phyloP scores from a whole-genome alignment of 2,329 filamentous ascomycete genomes.

The Curvularia hawaiiensis region DNA sequence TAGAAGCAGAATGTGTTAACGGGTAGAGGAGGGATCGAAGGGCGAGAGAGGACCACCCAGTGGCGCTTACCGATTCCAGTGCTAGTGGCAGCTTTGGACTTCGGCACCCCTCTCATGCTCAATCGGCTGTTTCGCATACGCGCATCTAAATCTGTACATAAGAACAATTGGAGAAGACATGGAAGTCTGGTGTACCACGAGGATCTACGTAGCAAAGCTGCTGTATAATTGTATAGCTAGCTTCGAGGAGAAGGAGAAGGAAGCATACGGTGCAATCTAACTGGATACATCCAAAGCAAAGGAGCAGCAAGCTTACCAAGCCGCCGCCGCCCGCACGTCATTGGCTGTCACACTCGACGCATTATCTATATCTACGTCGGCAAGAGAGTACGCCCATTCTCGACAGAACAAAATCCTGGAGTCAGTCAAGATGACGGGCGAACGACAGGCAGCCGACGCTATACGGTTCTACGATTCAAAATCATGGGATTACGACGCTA shows the following conservation, averaged over 20 bases:
- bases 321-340: background rate
- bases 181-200: background rate
- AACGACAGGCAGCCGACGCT: conserved; percentile 36
- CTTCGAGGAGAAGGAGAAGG: background rate
- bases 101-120: conserved; percentile 16
- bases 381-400: background rate
- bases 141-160: background rate
- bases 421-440: conserved; percentile 17
- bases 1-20: background rate
- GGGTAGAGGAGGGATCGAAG: background rate
- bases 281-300: conserved; percentile 11
- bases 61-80: conserved; percentile 5
- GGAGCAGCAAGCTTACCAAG: conserved; percentile 2
- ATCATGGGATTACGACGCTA: conserved; percentile 47
- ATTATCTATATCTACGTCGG: background rate
- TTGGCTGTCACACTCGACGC: conserved; percentile 3
- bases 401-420: background rate
- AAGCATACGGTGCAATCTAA: conserved; percentile 1
- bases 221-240: background rate
- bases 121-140: conserved; percentile 7
- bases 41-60: background rate
- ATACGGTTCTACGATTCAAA: conserved; percentile 46
- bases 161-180: background rate
- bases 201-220: background rate
- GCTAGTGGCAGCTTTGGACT: conserved; percentile 7